Conservation (phyloP, 2,329 filamentous ascomycete species). For the Claviceps pazoutovae region DNA sequence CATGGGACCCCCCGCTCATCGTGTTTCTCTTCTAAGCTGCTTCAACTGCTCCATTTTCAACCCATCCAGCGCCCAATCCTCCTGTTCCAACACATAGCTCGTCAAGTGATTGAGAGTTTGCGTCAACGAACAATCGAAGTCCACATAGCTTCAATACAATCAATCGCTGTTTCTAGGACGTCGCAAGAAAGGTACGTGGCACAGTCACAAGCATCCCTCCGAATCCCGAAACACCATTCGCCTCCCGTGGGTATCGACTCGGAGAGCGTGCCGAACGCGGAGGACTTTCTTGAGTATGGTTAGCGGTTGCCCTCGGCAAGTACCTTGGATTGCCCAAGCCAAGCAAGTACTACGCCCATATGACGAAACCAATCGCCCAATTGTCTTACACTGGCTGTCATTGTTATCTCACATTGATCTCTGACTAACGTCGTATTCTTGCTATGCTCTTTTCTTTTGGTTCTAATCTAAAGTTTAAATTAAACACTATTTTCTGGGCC, state of each 20-base stretch:
- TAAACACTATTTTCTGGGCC: not conserved
- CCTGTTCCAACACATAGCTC: not conserved
- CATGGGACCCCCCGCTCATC: conserved; percentile 2
- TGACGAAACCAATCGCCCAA: not conserved
- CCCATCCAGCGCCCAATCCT: not conserved
- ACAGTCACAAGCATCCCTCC: not conserved
- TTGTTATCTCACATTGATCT: not conserved
- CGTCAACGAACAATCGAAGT: too few species aligned
- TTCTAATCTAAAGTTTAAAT: not conserved
- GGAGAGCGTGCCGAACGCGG: not conserved
- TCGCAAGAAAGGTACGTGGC: not conserved
- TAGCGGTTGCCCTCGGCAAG: not conserved
- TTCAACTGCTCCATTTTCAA: not conserved
- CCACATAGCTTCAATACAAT: not conserved
- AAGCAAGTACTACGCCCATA: not conserved
- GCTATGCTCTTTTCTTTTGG: not conserved
- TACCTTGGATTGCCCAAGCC: not conserved
- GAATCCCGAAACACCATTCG: not conserved
- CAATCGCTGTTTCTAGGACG: not conserved
- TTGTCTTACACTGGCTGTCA: not conserved
- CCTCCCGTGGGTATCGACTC: not conserved
- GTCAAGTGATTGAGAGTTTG: not conserved
- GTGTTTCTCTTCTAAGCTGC: not conserved
- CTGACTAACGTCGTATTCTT: not conserved
- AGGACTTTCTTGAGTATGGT: not conserved